These are phyloP conservation scores for Perkinsus marinus DNA, from an alignment of 169 alveolate species.

Conservation along the genomic window DNA sequence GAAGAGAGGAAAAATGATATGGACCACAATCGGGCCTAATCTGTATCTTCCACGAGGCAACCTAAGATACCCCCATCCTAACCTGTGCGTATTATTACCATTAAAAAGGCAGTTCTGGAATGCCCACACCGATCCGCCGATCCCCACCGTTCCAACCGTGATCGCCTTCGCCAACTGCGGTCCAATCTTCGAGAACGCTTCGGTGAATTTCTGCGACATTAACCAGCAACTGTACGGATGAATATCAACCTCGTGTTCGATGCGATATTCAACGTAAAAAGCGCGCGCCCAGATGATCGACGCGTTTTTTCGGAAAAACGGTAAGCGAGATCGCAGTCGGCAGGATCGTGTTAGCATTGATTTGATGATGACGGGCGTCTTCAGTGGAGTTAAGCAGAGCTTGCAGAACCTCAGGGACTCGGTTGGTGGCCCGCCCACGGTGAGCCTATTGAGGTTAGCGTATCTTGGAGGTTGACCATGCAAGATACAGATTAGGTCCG, in stretches of 20 bases:
- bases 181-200: background rate
- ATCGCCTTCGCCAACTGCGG: background rate
- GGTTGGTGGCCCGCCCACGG: background rate
- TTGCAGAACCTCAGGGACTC: background rate
- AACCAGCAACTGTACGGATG: background rate
- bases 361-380: background rate
- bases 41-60: background rate
- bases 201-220: background rate
- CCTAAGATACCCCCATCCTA: background rate
- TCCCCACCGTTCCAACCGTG: background rate
- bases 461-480: background rate
- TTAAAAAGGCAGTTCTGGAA: background rate
- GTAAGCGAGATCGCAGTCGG: too few relatives aligned
- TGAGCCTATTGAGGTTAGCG: too few relatives aligned
- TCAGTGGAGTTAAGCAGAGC: background rate
- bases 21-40: background rate
- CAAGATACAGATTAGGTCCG: background rate
- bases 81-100: background rate
- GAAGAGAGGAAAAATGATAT: slow-evolving; percentile 8
- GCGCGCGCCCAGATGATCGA: background rate
- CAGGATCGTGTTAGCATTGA: too few relatives aligned
- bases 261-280: background rate
- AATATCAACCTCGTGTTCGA: background rate
- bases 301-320: background rate
- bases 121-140: background rate